Percentiles rank a stretch among this genome's conserved stretches.
These are phyloP conservation scores for Pseudogymnoascus sp. DNA, from an alignment of 2,329 filamentous ascomycete species.

Conservation along the genomic window DNA sequence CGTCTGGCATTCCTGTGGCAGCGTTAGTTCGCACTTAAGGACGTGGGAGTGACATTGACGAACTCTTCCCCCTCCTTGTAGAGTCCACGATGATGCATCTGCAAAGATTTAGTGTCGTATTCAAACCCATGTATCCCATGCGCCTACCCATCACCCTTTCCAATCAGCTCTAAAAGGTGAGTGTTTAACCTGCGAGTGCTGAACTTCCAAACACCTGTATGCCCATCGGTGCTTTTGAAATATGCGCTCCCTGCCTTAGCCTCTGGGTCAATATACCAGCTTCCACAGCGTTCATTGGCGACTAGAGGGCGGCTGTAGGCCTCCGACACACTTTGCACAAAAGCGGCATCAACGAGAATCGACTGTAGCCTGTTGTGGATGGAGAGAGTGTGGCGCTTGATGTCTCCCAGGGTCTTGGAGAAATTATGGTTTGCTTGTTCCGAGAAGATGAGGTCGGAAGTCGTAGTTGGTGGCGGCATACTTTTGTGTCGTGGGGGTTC, in stretches of 20 bases:
- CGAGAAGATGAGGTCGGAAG: constrained; percentile 37
- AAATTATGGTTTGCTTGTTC: constrained; percentile 54
- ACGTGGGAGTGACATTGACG: constrained; percentile 22
- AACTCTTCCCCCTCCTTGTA: constrained; percentile 80
- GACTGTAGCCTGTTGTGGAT: constrained; percentile 75
- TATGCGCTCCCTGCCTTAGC: constrained; percentile 70
- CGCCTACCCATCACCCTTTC: constrained; percentile 56
- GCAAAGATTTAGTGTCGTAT: background rate
- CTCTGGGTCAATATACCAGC: constrained; percentile 75
- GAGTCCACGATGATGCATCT: constrained; percentile 85
- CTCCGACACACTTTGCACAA: constrained; percentile 56
- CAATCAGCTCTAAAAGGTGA: constrained; percentile 65
- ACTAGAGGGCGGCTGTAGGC: constrained; percentile 60
- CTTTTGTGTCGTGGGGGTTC: background rate
- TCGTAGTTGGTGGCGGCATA: constrained; percentile 37
- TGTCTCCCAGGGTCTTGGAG: constrained; percentile 59
- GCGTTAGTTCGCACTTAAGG: constrained; percentile 16
- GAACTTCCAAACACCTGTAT: constrained; percentile 84
- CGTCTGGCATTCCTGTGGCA: constrained; percentile 73
- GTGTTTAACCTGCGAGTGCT: constrained; percentile 78
- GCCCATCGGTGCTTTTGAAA: constrained; percentile 97
- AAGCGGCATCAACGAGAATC: constrained; percentile 67
- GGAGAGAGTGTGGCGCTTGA: constrained; percentile 70
- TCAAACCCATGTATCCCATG: background rate
- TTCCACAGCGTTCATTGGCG: constrained; percentile 91